These are phyloP conservation scores for Bolboschoenoplectus hybrid DNA, from an alignment of 202 grass and related monocot species.

Conservation along the genomic window DNA sequence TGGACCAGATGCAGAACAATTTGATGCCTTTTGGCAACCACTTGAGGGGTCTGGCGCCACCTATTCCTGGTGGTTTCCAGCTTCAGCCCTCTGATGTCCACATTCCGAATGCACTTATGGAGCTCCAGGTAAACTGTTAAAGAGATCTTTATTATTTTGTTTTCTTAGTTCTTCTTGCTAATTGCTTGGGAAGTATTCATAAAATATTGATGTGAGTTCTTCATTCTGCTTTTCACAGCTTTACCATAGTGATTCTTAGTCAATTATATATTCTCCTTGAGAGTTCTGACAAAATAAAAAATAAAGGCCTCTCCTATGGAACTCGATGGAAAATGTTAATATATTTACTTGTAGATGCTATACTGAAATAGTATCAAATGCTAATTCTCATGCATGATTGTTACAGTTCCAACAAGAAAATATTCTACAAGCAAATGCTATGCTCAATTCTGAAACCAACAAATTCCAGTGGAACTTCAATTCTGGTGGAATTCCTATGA, in stretches of 20 bases:
- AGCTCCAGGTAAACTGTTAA: constrained; percentile 60
- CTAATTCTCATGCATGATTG: constrained; percentile 25
- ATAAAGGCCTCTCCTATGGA: neutral
- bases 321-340: neutral
- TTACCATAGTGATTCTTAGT: neutral
- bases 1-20: constrained; percentile 60
- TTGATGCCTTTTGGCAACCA: constrained; percentile 47
- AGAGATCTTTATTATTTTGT: neutral
- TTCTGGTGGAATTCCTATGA: constrained; percentile 62
- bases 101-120: constrained; percentile 51
- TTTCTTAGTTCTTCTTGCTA: constrained; percentile 9
- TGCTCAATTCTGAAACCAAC: constrained; percentile 60
- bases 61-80: constrained; percentile 70
- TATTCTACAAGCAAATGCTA: constrained; percentile 56
- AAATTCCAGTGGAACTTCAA: constrained; percentile 70
- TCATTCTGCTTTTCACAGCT: neutral
- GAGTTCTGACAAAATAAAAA: neutral
- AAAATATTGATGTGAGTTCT: neutral
- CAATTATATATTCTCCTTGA: constrained; percentile 1
- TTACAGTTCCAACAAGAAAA: constrained; percentile 82
- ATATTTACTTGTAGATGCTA: constrained; percentile 7
- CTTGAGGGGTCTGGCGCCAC: constrained; percentile 62
- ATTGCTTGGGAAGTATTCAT: neutral
- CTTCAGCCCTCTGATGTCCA: constrained; percentile 63
- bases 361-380: neutral